Evolutionary conservation across 805 yeast species (phyloP), one percentile per base, ranked within the genome.

Genomic region (Barnettozyma botsteinii): DNA sequence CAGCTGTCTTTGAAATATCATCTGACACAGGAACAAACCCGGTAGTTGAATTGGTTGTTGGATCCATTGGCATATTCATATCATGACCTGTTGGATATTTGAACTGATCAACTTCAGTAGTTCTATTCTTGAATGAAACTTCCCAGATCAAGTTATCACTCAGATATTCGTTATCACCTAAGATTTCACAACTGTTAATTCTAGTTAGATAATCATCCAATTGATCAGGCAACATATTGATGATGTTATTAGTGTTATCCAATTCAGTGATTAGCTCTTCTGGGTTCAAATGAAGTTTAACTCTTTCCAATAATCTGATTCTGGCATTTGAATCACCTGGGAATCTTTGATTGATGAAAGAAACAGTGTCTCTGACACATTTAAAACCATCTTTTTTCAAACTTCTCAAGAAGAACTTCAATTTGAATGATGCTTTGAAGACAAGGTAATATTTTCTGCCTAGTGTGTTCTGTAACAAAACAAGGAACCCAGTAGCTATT

Each of bases 371-470:
- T 22, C 42, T 42, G 8, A 56, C 41, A 14, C 55, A 51, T 36
- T 48, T 56, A 33, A 43, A 53, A 1, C 56, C 57, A 14, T 53
- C 56, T 20, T 46, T 50, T 13, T 45, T 33, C 10, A 56, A 27
- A 22, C 51, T 48, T 33, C 58, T 46, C 3, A 56, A 31, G 29
- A 36, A 44, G 35, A 51, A 52, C 38, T 54, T 56, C 30, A 48
- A 38, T 35, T 38, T 50, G 20, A 53, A 36, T 1, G 59, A 47
- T 2, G 50, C 28, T 37, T 56, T 56, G 38, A 56, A 53, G 3
- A 50, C 53, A 31, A 49, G 51, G 27, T 56, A 54, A 28, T 54
- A 51, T 3, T 31, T 34, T 1, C 42, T 34, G 1, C 55, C 59
- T 37, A 56, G 34, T n/a, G 48, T 41, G 15, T 49, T 45, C 23